Base-by-base conservation (phyloP, 164 flowering plant genomes). In the Chimonanthus salicifolius region DNA sequence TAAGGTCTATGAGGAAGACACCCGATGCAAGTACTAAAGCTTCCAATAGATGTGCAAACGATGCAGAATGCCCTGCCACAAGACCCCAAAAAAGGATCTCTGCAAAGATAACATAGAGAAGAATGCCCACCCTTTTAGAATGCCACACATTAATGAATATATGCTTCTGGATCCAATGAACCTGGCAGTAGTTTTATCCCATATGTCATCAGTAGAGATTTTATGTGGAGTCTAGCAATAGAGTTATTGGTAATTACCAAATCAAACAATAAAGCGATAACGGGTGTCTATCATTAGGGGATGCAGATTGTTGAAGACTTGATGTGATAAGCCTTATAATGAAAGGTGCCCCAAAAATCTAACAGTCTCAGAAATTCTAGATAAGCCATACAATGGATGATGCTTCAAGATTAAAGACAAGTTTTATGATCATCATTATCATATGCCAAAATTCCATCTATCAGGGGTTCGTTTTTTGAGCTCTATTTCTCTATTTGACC, bases 41-140 rank as follows among this genome's bases (percentile, higher is more conserved):
- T 88, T 92, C 97, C 98, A 94, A 71, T 92, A 90, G 46, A 94
- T 82, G 69, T 85, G 78, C 3, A 83, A 58, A 71, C 76, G 62
- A 69, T 94, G 98, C 70, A 87, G 67, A 74, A 89, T 49, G 74
- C 97, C 97, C 97, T 0, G 92, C 77, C 58, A 91, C 86, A 20
- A 91, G 62, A 72, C 77, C 92, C 97, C 97, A 91, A 71, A 94
- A 92, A 21, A 89, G 80, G 74, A 94, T 92, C 78, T 94, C 98
- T 7, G 90, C 97, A 79, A 94, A 92, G 73, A 94, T 79, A 43
- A 94, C 98, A 72, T 94, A 92, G 2, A 94, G 89, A 20, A 94
- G 88, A 71, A 86, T 84, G 73, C 98, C 97, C 0, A 87, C 85
- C 76, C 81, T 84, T 79, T 76, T 78, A 6, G 97, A 94, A 77